Base-by-base conservation (phyloP, 75 land plant species). In the Picea sitchensis region DNA sequence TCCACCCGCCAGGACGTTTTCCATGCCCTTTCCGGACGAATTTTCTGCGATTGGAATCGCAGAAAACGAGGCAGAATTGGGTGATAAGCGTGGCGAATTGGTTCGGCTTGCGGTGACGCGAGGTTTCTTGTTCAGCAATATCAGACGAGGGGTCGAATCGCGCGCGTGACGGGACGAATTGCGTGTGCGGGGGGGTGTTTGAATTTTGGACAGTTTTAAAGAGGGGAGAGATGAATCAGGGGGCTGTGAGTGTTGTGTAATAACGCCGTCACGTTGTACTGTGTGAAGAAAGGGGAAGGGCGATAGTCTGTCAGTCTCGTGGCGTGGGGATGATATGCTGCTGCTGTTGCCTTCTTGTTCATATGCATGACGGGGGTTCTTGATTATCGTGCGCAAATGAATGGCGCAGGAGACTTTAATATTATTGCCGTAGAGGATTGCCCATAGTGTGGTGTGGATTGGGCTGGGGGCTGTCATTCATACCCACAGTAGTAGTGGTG, bases 221-320 rank as follows among this genome's bases (percentile, higher is more conserved):
- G 56, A 51, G 56, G 56, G 56, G 11, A 51, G 56, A 51, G 56
- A 51, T 51, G 56, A 9, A 51, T 9, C 56, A 51, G 56, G 56
- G 56, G 56, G 65, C 13, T 23, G 65, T 8, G 11, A 5, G 44
- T 14, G 73, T 20, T 69, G 47, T 69, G 73, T 69, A 69, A 69
- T 20, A 69, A 69, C 73, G n/a, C 44, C 73, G 73, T 69, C 73
- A 69, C 21, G 72, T 5, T 69, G 73, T 69, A 69, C 23, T 18
- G n/a, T 20, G 21, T 0, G 72, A 5, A 5, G 2, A 15, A 17
- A 36, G 8, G 20, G 56, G 56, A 11, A 51, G 56, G 11, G 56
- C 11, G 56, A 51, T 51, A 47, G 54, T 7, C 54, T 47, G 56
- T 51, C 56, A 51, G 56, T 9, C 56, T 51, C 56, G 56, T 51